A percentile compares a stretch with the other conserved stretches of the same genome.
Evolutionary conservation across 2,329 filamentous ascomycete species (phyloP).

Genomic region (Claviceps pusilla): DNA sequence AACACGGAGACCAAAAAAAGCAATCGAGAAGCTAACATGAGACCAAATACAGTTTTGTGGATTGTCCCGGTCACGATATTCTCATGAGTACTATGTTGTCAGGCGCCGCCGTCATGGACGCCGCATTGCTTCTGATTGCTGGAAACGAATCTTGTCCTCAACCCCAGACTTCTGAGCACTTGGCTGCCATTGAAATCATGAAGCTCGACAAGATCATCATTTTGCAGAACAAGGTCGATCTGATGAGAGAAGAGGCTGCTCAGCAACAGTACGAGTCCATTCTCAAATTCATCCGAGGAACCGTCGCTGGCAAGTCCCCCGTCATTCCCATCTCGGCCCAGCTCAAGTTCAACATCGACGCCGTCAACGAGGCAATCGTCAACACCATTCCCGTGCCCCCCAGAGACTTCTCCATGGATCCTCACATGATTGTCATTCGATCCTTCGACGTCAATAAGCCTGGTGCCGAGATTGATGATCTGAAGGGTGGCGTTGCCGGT

Average conservation of each 20-base stretch:
- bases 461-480: constrained; percentile 92
- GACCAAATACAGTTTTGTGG: constrained; percentile 58
- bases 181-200: constrained; percentile 99
- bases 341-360: constrained; percentile 98
- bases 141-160: constrained; percentile 98
- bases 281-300: constrained; percentile 94
- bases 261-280: constrained; percentile 93
- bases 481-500: constrained; percentile 97
- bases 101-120: constrained; percentile 98
- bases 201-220: constrained; percentile 99
- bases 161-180: constrained; percentile 94
- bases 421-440: constrained; percentile 98
- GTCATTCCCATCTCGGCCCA: constrained; percentile 96
- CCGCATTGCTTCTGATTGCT: constrained; percentile 85
- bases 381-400: constrained; percentile 85
- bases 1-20: too few relatives aligned
- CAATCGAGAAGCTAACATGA: constrained; percentile 6
- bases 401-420: constrained; percentile 79
- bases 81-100: constrained; percentile 99
- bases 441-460: constrained; percentile 99
- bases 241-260: constrained; percentile 93
- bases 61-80: constrained; percentile 99
- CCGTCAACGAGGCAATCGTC: constrained; percentile 90
- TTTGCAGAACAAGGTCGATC: constrained; percentile 96
- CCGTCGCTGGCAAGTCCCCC: constrained; percentile 83